phyloP scores from a whole-genome alignment of 768 basidiomycete species.

The Xerocomellus amylosporus region DNA sequence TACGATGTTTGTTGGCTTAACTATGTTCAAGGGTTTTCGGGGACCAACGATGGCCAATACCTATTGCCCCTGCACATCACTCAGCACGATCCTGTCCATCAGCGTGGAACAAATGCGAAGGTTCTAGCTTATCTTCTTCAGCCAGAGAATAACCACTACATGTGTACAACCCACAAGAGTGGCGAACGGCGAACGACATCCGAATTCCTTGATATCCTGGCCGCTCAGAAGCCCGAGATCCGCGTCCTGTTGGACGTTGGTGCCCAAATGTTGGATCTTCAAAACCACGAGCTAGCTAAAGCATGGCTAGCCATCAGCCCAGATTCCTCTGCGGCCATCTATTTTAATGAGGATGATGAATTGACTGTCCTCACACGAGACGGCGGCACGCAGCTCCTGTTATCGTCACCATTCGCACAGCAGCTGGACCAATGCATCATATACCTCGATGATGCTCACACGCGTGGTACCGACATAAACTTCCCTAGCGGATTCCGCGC shows the following conservation, averaged over 20 bases:
- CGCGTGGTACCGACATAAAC: constrained; percentile 39
- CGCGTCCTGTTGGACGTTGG: constrained; percentile 55
- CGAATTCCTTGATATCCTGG: constrained; percentile 31
- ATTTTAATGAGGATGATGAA: constrained; percentile 33
- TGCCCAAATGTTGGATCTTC: constrained; percentile 53
- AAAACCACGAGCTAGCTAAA: constrained; percentile 39
- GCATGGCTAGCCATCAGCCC: constrained; percentile 37
- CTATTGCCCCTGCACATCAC: constrained; percentile 34
- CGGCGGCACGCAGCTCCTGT: constrained; percentile 26
- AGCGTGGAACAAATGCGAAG: constrained; percentile 45
- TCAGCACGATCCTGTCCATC: constrained; percentile 28
- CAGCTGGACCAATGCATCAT: constrained; percentile 36
- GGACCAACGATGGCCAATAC: constrained; percentile 41
- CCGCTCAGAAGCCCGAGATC: constrained; percentile 36
- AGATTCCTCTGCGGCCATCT: constrained; percentile 29
- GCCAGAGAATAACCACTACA: constrained; percentile 19
- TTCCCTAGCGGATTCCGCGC: constrained; percentile 34
- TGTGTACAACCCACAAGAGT: constrained; percentile 3
- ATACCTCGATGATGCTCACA: constrained; percentile 42
- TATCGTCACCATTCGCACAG: constrained; percentile 32
- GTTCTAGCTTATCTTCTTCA: constrained; percentile 30
- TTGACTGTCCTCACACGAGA: constrained; percentile 32
- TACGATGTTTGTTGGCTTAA: not conserved
- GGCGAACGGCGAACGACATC: constrained; percentile 15
- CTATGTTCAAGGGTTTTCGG: constrained; percentile 33